Base-by-base conservation (phyloP, 805 yeast genomes). In the Saccharomycopsis sp. region DNA sequence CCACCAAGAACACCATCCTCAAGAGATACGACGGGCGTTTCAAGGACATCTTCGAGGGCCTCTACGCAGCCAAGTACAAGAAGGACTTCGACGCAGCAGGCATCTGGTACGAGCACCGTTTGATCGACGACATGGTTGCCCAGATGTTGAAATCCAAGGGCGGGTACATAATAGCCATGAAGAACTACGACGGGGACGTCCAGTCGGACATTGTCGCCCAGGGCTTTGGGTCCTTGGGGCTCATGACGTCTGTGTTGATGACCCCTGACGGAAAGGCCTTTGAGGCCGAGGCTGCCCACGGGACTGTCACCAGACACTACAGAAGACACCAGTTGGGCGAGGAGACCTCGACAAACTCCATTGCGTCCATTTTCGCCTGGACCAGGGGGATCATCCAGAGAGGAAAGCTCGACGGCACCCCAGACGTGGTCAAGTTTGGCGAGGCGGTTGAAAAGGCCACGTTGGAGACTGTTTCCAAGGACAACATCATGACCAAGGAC, bases 121-220 rank as follows among this genome's bases (percentile, higher is more conserved):
- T 87, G 68, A 87, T 87, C 62, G 94, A 87, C 71, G 94, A 87
- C 69, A 87, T 87, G 91, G 94, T 87, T 61, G 92, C 92, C 2
- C 94, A 87, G 72, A 87, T 87, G 94, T 73, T 87, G 68, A 87
- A 87, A 71, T 87, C 92, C 24, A 83, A 84, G 66, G 94, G 94
- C 67, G 94, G 94, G 3, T 87, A 80, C 67, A 80, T 87, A 61
- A 79, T 87, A 77, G 92, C 92, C 53, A 76, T 87, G 76, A 87
- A 87, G 72, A 87, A 87, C 72, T 87, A 87, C 68, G 94, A 87
- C 69, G 94, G 94, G 72, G 94, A 87, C 69, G 94, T 87, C 57
- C 90, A 86, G 71, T 82, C 89, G 4, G 94, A 87, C 70, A 87
- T 87, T 62, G 91, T 87, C 57, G 94, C 94, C 2, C 94, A 87